phyloP scores from a whole-genome alignment of 169 alveolate genomes.

The Plasmodium gallinaceum region DNA sequence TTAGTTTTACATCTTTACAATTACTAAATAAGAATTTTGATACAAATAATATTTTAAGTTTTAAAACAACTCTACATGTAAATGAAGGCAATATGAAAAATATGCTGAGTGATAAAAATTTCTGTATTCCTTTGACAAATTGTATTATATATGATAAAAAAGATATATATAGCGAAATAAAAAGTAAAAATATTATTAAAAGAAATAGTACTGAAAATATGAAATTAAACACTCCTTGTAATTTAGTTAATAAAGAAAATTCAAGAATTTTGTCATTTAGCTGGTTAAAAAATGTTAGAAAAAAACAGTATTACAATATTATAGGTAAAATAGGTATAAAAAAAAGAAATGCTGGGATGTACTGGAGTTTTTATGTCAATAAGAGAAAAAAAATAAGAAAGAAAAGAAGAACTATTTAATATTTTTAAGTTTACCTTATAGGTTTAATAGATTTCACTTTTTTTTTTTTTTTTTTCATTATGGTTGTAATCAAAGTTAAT shows the following conservation, averaged over 20 bases:
- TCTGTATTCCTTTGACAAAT: slow-evolving; percentile 17
- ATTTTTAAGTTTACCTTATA: background rate
- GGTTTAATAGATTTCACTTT: background rate
- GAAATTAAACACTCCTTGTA: background rate
- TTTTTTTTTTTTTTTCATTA: slow-evolving; percentile 1
- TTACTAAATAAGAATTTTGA: slow-evolving; percentile 21
- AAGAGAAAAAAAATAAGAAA: slow-evolving; percentile 84
- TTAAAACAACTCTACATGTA: slow-evolving; percentile 2
- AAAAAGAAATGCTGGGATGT: slow-evolving; percentile 86
- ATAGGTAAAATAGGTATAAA: slow-evolving; percentile 86
- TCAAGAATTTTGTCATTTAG: slow-evolving; percentile 31
- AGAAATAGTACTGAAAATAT: slow-evolving; percentile 11
- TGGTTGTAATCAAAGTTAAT: background rate
- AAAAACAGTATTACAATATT: slow-evolving; percentile 82
- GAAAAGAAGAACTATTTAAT: slow-evolving; percentile 81
- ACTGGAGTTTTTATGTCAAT: slow-evolving; percentile 84
- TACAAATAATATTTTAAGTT: background rate
- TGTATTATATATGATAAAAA: slow-evolving; percentile 17
- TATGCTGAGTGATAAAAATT: background rate
- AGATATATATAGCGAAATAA: slow-evolving; percentile 1
- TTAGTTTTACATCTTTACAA: background rate
- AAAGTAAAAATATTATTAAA: background rate
- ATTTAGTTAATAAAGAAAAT: background rate
- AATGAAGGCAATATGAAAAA: background rate
- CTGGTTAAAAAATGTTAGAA: slow-evolving; percentile 77